phyloP scores from a whole-genome alignment of 805 yeast species.

The Cyberlindnera meyerae region DNA sequence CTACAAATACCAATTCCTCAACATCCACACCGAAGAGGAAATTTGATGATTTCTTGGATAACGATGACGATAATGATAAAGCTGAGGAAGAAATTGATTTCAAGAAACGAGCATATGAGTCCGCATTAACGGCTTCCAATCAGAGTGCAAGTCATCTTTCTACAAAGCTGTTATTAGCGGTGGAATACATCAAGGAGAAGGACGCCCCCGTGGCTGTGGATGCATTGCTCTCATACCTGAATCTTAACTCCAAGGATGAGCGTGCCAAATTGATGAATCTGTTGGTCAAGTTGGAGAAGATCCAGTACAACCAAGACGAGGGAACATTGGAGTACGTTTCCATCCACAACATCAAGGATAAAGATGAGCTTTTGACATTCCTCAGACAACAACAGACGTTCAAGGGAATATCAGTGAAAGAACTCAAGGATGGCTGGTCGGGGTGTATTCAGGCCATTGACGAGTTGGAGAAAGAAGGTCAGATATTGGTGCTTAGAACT shows the following conservation, averaged over 20 bases:
- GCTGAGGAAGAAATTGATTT: slow-evolving; percentile 22
- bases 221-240: slow-evolving; percentile 64
- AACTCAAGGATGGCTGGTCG: slow-evolving; percentile 86
- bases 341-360: slow-evolving; percentile 78
- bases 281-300: slow-evolving; percentile 70
- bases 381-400: slow-evolving; percentile 79
- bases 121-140: neutral
- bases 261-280: slow-evolving; percentile 67
- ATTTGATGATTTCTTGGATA: slow-evolving; percentile 6
- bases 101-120: slow-evolving; percentile 28
- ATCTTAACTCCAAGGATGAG: slow-evolving; percentile 39
- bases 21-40: neutral
- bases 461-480: slow-evolving; percentile 70
- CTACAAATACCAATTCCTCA: slow-evolving; percentile 7
- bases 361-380: slow-evolving; percentile 68
- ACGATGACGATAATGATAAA: slow-evolving; percentile 24
- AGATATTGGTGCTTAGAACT: slow-evolving; percentile 78
- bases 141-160: slow-evolving; percentile 54
- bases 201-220: slow-evolving; percentile 66
- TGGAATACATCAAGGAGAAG: slow-evolving; percentile 72
- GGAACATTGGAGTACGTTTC: slow-evolving; percentile 82
- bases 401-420: slow-evolving; percentile 75
- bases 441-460: slow-evolving; percentile 77
- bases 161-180: slow-evolving; percentile 85
- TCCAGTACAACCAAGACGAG: slow-evolving; percentile 56